Conservation (phyloP, 2,329 filamentous ascomycete species). For the Neofusicoccum sp. region DNA sequence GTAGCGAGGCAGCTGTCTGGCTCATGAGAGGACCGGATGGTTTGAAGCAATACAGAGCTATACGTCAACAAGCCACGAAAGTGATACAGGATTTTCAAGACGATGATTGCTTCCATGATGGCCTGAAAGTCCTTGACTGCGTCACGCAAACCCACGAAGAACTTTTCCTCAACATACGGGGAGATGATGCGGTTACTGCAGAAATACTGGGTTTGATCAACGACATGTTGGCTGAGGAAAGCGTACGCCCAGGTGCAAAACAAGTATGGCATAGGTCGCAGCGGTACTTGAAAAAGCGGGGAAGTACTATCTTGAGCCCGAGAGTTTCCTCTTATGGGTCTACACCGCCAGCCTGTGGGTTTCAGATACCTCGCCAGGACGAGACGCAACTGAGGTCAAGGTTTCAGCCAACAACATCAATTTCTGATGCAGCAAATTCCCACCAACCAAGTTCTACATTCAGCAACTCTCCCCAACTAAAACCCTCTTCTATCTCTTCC, state of each 20-base stretch:
- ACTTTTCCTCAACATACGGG: neutral
- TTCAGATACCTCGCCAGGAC: no score
- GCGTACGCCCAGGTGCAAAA: neutral
- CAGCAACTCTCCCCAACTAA: no score
- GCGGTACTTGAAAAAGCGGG: neutral
- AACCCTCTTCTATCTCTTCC: no score
- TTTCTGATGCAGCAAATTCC: no score
- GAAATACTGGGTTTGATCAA: neutral
- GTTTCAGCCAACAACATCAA: no score
- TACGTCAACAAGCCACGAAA: slow-evolving; percentile 10
- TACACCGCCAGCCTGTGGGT: no score
- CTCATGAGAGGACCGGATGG: slow-evolving; percentile 21
- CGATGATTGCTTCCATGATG: slow-evolving; percentile 25
- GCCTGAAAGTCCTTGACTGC: neutral
- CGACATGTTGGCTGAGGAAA: neutral
- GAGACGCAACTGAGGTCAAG: no score
- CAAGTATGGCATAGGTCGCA: neutral
- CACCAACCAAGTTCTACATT: no score
- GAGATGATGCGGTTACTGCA: neutral
- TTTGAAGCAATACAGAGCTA: slow-evolving; percentile 20
- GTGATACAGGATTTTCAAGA: slow-evolving; percentile 8
- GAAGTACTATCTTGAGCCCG: neutral
- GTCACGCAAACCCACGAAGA: neutral
- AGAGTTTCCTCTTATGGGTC: neutral
- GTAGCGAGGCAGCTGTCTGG: slow-evolving; percentile 27